Evolutionary conservation across 2,329 filamentous ascomycete genomes (phyloP).

Genomic region (Monosporascus sp.): DNA sequence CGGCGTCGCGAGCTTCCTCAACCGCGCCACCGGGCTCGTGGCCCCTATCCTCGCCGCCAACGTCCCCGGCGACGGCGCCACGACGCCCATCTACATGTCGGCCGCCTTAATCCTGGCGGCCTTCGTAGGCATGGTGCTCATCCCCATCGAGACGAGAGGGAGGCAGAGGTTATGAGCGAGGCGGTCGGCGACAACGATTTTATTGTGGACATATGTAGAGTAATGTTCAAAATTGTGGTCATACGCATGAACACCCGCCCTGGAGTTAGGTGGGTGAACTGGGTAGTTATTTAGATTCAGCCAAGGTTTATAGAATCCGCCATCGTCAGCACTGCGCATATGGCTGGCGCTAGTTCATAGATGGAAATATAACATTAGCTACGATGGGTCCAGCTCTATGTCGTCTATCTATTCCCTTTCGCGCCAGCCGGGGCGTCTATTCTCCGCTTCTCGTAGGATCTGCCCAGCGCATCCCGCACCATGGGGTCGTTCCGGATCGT

Average conservation of each 20-base stretch:
- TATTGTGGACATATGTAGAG: not conserved
- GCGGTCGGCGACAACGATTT: not conserved
- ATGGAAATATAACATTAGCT: not conserved
- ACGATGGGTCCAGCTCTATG: no score
- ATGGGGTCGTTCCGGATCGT: conserved; percentile 74
- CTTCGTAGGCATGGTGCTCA: conserved; percentile 53
- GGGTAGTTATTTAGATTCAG: no score
- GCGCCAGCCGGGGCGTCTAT: conserved; percentile 58
- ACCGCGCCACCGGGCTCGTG: conserved; percentile 60
- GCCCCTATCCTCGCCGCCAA: conserved; percentile 64
- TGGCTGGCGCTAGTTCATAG: not conserved
- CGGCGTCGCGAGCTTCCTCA: conserved; percentile 66
- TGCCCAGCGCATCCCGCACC: conserved; percentile 73
- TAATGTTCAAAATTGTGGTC: not conserved
- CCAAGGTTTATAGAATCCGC: not conserved
- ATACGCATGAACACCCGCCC: not conserved
- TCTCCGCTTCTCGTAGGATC: conserved; percentile 57
- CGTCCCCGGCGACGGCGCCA: conserved; percentile 51
- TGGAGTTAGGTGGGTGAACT: not conserved
- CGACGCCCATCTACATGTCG: conserved; percentile 52
- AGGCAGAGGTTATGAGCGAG: conserved; percentile 45
- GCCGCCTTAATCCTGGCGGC: conserved; percentile 52
- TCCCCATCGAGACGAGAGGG: conserved; percentile 59
- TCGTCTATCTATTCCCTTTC: conserved; percentile 38
- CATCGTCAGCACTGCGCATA: not conserved